Conservation (phyloP, 441 rosid genomes). For the Heliophila coronopifolia region DNA sequence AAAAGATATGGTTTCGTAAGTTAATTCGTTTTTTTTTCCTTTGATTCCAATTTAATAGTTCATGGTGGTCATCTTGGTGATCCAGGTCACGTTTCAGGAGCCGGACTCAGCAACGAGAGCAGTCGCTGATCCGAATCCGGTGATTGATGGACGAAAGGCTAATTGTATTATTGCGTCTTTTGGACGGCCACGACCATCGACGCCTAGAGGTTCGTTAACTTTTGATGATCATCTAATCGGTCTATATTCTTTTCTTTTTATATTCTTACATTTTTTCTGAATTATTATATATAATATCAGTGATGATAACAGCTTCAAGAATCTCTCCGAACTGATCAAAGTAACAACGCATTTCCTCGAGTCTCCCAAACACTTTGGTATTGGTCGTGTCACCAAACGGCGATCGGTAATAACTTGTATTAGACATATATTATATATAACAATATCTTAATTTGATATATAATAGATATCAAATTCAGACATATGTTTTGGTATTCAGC, state of each 20-base stretch:
- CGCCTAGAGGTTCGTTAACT: conserved; percentile 56
- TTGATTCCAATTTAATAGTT: too few species aligned
- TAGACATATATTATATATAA: conserved; percentile 20
- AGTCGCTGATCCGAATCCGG: conserved; percentile 71
- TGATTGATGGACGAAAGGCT: conserved; percentile 82
- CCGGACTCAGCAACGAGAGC: conserved; percentile 83
- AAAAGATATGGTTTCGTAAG: conserved; percentile 95
- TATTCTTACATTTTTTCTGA: too few species aligned
- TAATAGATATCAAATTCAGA: too few species aligned
- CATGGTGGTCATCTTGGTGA: too few species aligned
- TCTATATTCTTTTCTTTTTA: not conserved
- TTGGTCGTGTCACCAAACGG: conserved; percentile 86
- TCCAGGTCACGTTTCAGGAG: conserved; percentile 80
- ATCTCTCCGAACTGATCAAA: conserved; percentile 89
- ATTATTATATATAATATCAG: too few species aligned
- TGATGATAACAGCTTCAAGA: too few species aligned
- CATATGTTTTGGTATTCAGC: too few species aligned
- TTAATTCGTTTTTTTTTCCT: not conserved
- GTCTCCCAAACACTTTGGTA: conserved; percentile 98
- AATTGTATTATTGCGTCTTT: conserved; percentile 86
- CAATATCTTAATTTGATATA: too few species aligned
- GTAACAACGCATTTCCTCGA: conserved; percentile 65
- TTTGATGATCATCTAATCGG: conserved; percentile 5
- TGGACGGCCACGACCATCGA: conserved; percentile 78
- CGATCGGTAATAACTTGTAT: conserved; percentile 53